Percentiles rank a stretch among this genome's conserved stretches.
These are phyloP conservation scores for Pseudozyma hubeiensis DNA, from an alignment of 1,284 basidiomycete genomes.

Conservation along the genomic window DNA sequence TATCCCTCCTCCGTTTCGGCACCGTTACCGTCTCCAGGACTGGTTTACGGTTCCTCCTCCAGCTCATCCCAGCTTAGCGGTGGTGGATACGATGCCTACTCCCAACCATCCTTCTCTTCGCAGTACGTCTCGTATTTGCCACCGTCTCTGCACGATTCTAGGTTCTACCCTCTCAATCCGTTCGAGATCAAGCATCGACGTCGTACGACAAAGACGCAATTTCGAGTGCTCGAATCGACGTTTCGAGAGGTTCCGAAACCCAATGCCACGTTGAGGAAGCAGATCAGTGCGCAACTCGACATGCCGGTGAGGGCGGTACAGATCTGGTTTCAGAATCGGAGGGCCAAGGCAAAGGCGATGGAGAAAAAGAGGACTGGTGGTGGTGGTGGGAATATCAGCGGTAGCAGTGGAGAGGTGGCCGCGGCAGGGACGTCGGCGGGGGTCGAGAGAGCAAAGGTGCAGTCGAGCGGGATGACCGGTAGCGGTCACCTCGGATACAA, in stretches of 20 bases:
- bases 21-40: constrained; percentile 10
- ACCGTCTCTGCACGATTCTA: constrained; percentile 23
- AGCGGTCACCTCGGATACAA: constrained; percentile 5
- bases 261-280: constrained; percentile 53
- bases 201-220: constrained; percentile 62
- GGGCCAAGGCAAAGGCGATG: constrained; percentile 59
- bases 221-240: constrained; percentile 56
- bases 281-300: constrained; percentile 54
- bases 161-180: constrained; percentile 52
- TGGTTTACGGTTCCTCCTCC: constrained; percentile 24
- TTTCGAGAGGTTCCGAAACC: constrained; percentile 60
- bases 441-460: not conserved
- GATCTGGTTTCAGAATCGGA: constrained; percentile 62
- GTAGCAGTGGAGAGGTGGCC: not conserved
- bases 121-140: constrained; percentile 35
- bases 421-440: not conserved
- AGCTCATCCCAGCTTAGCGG: constrained; percentile 7
- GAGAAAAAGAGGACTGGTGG: constrained; percentile 38
- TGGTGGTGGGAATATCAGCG: not conserved
- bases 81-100: constrained; percentile 4
- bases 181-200: constrained; percentile 64
- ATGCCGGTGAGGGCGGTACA: constrained; percentile 60
- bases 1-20: constrained; percentile 8
- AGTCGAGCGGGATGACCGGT: constrained; percentile 3
- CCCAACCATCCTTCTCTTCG: constrained; percentile 1